These are phyloP conservation scores for Lasiodiplodia sp. DNA, from an alignment of 2,329 filamentous ascomycete genomes.

Conservation along the genomic window DNA sequence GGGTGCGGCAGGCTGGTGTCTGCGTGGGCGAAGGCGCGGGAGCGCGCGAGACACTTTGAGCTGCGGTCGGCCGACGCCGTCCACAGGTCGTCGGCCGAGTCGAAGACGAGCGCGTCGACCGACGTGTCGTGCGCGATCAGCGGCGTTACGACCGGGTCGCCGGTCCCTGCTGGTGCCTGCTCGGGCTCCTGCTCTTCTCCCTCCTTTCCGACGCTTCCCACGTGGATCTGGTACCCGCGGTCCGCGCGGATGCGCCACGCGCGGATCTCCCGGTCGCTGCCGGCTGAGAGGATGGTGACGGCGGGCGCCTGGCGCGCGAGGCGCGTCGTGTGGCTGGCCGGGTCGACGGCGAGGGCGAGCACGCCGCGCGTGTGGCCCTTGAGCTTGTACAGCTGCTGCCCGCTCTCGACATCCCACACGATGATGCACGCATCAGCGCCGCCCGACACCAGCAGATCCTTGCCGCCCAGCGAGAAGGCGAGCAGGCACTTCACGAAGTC, in stretches of 20 bases:
- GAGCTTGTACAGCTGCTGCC: conserved; percentile 74
- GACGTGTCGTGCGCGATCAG: conserved; percentile 89
- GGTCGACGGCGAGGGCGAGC: conserved; percentile 80
- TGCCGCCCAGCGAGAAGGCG: conserved; percentile 66
- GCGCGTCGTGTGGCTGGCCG: conserved; percentile 54
- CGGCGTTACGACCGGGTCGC: conserved; percentile 52
- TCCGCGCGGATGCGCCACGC: conserved; percentile 71
- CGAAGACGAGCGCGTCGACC: conserved; percentile 81
- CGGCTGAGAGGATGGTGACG: conserved; percentile 76
- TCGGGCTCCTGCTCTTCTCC: conserved; percentile 38
- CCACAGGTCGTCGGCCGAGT: conserved; percentile 79
- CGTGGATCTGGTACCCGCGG: conserved; percentile 43
- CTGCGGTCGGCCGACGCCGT: conserved; percentile 92
- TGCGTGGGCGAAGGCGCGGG: conserved; percentile 67
- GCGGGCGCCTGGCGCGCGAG: conserved; percentile 35
- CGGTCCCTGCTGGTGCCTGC: conserved; percentile 37
- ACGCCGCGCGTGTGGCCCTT: conserved; percentile 82
- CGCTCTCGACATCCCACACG: conserved; percentile 79
- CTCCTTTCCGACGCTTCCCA: conserved; percentile 8
- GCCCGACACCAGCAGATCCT: conserved; percentile 60
- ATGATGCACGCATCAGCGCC: conserved; percentile 61
- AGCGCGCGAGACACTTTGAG: conserved; percentile 77
- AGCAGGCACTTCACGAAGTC: conserved; percentile 91
- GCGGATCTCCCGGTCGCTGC: conserved; percentile 69
- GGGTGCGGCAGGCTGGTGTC: conserved; percentile 81